These are phyloP conservation scores for Rosa persica DNA, from an alignment of 306 rosid genomes.

Conservation along the genomic window DNA sequence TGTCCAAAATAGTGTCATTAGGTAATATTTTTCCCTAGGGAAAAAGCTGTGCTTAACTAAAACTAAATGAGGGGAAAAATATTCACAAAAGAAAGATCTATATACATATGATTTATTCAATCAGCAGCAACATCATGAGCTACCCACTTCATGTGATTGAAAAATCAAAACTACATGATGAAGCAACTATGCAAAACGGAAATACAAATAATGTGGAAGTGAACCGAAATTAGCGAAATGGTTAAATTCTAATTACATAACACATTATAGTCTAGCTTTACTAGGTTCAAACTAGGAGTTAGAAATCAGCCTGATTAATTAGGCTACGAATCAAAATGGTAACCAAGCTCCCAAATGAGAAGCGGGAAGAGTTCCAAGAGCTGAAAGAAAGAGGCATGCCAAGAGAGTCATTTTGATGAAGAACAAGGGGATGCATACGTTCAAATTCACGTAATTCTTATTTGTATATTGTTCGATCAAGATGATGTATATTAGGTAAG, in stretches of 20 bases:
- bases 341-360: neutral
- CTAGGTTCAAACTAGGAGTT: neutral
- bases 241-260: neutral
- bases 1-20: no score
- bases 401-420: neutral
- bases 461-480: neutral
- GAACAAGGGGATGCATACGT: no score
- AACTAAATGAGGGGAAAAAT: neutral
- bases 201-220: no score
- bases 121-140: constrained; percentile 17
- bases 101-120: neutral
- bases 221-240: neutral
- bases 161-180: constrained; percentile 24
- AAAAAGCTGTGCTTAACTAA: neutral
- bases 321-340: neutral
- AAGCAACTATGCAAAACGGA: neutral
- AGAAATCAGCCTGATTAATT: neutral
- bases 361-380: neutral
- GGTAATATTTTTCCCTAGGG: constrained; percentile 5
- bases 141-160: constrained; percentile 25
- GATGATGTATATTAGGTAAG: neutral
- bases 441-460: neutral
- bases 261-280: neutral
- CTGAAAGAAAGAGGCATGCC: neutral
- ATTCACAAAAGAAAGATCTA: neutral